Evolutionary conservation across 179 eudicot genomes (phyloP), one percentile per base, ranked within the genome.

Genomic region (Beta corolliflora): DNA sequence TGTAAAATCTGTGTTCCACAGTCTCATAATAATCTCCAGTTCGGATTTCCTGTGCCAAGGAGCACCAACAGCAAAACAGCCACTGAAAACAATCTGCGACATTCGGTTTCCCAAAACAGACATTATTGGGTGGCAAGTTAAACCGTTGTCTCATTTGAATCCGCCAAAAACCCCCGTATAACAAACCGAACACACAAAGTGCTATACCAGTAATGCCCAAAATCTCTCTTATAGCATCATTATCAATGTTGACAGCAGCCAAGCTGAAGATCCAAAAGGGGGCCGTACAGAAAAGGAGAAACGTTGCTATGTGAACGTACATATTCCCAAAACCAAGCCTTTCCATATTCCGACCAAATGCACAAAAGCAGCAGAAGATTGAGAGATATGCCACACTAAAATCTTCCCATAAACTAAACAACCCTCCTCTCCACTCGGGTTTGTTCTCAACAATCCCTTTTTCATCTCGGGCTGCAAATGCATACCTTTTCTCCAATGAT

Each of bases 271-370:
- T 90, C 92, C 91, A 91, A 83, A 94, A 96, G 60, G 99, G 99
- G 50, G 98, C 97, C 73, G 86, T 41, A 84, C 98, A 94, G 69
- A 96, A 89, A 16, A 96, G 92, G 41, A 96, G 85, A 84, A 94
- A 94, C 9, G 99, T 96, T 9, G 91, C 94, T 46, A 93, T 91
- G 77, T 96, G 98, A 19, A 94, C 98, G 71, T 96, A 93, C 97
- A 89, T 91, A 77, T 94, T 95, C 13, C 99, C 99, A 71, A 94
- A 90, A 55, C 98, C 97, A 29, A 94, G 92, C 77, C 98, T 90
- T 88, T 93, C 98, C 97, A 93, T 88, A 66, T 94, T 94, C 99
- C 99, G 93, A 45, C 99, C 99, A 19, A 96, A 96, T 60, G 94
- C 97, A 86, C 99, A 96, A 78, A 91, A 91, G 53, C 90, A 85